A percentile compares a stretch with the other conserved stretches of the same genome.
Conservation (phyloP, 352 stramenopile species). For the Globisporangium viniferum region DNA sequence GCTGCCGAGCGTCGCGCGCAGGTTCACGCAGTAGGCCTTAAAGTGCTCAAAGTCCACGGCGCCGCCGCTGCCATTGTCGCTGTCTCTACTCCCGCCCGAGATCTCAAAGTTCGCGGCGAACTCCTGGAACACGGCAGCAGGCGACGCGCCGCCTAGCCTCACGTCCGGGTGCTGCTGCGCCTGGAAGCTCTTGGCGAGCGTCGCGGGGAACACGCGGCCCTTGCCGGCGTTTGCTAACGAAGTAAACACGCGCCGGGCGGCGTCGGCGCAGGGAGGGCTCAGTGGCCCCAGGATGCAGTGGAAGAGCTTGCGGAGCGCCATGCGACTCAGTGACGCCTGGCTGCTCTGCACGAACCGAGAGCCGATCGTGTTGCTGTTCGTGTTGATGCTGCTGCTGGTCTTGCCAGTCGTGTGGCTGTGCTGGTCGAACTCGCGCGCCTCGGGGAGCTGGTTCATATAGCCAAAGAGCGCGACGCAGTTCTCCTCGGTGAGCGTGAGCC, state of each 20-base stretch:
- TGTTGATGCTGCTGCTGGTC: neutral
- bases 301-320: conserved; percentile 39
- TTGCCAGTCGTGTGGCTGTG: conserved; percentile 4
- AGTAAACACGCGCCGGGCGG: conserved; percentile 37
- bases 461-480: conserved; percentile 53
- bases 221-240: conserved; percentile 44
- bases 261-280: conserved; percentile 31
- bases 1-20: conserved; percentile 45
- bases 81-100: conserved; percentile 19
- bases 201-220: conserved; percentile 57
- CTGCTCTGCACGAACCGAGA: conserved; percentile 39
- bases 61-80: conserved; percentile 22
- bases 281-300: conserved; percentile 39
- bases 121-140: conserved; percentile 57
- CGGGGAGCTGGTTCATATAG: conserved; percentile 32
- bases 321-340: conserved; percentile 19
- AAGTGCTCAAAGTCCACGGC: conserved; percentile 59
- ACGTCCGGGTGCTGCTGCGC: conserved; percentile 57
- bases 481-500: conserved; percentile 36
- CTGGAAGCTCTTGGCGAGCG: conserved; percentile 61
- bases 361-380: conserved; percentile 21
- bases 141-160: conserved; percentile 34
- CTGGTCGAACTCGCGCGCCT: conserved; percentile 9
- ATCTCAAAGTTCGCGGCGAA: conserved; percentile 71
- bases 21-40: conserved; percentile 54